phyloP scores from a whole-genome alignment of 208 protist species.

The Trypanosoma grayi region DNA sequence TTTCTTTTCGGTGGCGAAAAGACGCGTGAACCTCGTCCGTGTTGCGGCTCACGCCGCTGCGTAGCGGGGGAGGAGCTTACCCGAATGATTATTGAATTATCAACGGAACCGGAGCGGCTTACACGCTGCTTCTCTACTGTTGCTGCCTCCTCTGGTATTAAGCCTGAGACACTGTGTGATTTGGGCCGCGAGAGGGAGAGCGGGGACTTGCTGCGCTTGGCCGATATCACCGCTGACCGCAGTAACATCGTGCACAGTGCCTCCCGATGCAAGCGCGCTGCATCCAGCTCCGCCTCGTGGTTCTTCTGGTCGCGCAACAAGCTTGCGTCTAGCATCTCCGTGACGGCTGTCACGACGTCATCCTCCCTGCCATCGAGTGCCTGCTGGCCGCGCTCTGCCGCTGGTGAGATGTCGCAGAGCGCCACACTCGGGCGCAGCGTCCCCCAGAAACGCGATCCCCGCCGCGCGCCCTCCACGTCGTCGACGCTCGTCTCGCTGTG shows the following conservation, averaged over 20 bases:
- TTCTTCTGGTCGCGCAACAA: constrained; percentile 7
- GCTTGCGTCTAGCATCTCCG: constrained; percentile 21
- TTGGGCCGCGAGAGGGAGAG: no score
- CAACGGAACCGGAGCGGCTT: no score
- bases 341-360: constrained; percentile 1
- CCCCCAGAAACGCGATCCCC: not conserved
- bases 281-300: constrained; percentile 1
- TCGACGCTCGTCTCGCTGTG: not conserved
- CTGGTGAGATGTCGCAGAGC: not conserved
- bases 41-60: no score
- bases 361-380: not conserved
- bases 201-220: not conserved
- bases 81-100: no score
- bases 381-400: not conserved
- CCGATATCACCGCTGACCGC: constrained; percentile 2
- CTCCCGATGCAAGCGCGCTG: constrained; percentile 14
- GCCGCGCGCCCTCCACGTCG: not conserved
- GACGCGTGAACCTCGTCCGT: not conserved
- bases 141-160: not conserved
- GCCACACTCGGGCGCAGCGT: not conserved
- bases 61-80: no score
- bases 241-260: constrained; percentile 24
- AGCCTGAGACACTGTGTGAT: not conserved
- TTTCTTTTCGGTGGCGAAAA: not conserved
- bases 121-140: no score